phyloP scores from a whole-genome alignment of 139 green algal species.

The Picochlorum sp. region DNA sequence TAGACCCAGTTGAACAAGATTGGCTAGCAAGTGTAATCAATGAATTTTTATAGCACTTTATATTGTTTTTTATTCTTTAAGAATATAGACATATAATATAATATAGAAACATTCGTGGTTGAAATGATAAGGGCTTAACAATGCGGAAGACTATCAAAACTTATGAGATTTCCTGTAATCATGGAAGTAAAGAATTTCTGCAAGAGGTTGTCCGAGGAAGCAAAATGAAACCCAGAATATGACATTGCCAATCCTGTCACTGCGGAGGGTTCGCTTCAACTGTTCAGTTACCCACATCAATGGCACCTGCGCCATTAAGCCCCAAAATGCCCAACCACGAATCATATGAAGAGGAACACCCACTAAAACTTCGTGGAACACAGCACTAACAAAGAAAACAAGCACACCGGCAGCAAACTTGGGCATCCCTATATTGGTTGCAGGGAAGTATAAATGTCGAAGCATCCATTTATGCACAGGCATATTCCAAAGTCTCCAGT shows the following conservation, averaged over 20 bases:
- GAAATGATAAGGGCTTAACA: neutral
- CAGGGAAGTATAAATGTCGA: conserved; percentile 82
- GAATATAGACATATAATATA: too few relatives aligned
- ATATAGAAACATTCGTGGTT: too few relatives aligned
- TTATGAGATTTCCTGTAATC: conserved; percentile 38
- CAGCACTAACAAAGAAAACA: conserved; percentile 69
- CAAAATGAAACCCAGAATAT: conserved; percentile 89
- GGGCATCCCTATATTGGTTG: conserved; percentile 25
- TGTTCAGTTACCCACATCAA: conserved; percentile 55
- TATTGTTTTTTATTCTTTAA: too few relatives aligned
- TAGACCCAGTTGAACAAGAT: conserved; percentile 59
- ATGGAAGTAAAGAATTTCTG: conserved; percentile 77
- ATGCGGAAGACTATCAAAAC: neutral
- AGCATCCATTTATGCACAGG: conserved; percentile 90
- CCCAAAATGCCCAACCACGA: conserved; percentile 65
- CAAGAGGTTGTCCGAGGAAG: conserved; percentile 80
- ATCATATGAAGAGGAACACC: conserved; percentile 81
- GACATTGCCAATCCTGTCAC: conserved; percentile 53
- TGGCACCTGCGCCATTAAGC: conserved; percentile 71
- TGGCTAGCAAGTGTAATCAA: conserved; percentile 76
- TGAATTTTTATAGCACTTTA: conserved; percentile 34
- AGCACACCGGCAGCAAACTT: conserved; percentile 36
- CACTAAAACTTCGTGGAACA: conserved; percentile 78
- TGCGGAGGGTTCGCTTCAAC: conserved; percentile 38
- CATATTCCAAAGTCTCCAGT: conserved; percentile 92